These are phyloP conservation scores for Lophiotrema nucula DNA, from an alignment of 495 filamentous ascomycete genomes.

Conservation along the genomic window DNA sequence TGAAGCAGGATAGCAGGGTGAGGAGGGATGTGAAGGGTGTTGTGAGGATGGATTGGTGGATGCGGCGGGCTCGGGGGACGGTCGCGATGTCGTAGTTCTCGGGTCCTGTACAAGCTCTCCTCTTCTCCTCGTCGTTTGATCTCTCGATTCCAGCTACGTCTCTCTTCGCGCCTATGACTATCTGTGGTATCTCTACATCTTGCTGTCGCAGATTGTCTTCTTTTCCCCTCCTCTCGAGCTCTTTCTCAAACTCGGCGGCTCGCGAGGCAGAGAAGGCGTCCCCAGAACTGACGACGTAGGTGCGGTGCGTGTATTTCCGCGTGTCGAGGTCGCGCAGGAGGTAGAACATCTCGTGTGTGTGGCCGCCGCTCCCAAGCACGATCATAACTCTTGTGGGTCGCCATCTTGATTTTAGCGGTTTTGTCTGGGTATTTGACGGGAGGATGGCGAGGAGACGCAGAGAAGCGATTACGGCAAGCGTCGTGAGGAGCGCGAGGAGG, in stretches of 20 bases:
- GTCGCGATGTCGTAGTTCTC: constrained; percentile 54
- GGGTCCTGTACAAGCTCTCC: constrained; percentile 21
- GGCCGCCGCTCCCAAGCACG: constrained; percentile 87
- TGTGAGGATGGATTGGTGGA: constrained; percentile 74
- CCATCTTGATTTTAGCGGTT: constrained; percentile 28
- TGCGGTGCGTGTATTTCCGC: constrained; percentile 59
- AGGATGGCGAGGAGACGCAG: constrained; percentile 55
- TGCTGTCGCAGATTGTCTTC: constrained; percentile 4
- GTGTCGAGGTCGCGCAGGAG: constrained; percentile 58
- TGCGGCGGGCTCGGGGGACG: constrained; percentile 68
- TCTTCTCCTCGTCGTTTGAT: neutral
- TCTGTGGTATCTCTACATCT: constrained; percentile 1
- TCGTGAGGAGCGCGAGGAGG: constrained; percentile 29
- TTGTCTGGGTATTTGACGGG: constrained; percentile 34
- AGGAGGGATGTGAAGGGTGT: constrained; percentile 59
- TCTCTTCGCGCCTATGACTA: neutral
- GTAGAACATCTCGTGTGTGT: constrained; percentile 90
- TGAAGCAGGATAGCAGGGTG: constrained; percentile 53
- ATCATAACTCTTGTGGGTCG: constrained; percentile 67
- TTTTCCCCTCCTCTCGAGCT: constrained; percentile 23
- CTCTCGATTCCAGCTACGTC: neutral
- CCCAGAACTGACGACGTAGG: constrained; percentile 75
- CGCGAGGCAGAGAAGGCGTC: constrained; percentile 71
- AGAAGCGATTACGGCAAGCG: constrained; percentile 18
- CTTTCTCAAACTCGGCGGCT: constrained; percentile 62